Conservation (phyloP, 1,284 basidiomycete genomes). For the Pyrrhoderma noxium region DNA sequence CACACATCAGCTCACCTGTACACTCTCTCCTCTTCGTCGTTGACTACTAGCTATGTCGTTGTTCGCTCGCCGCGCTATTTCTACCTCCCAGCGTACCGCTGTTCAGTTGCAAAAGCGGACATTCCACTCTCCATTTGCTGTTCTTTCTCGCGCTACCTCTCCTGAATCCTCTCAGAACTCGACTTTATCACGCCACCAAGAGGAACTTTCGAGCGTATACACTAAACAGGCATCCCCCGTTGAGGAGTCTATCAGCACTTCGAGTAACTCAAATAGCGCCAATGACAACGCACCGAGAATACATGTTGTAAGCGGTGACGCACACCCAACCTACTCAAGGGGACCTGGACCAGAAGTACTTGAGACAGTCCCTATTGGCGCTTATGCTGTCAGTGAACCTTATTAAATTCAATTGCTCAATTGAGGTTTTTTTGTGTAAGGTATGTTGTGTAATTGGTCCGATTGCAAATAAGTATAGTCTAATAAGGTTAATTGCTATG, state of each 20-base stretch:
- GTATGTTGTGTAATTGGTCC: too few relatives aligned
- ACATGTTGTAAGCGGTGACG: slow-evolving; percentile 56
- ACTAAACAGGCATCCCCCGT: background rate
- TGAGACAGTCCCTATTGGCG: slow-evolving; percentile 60
- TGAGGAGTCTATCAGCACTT: background rate
- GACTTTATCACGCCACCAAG: background rate
- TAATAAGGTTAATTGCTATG: too few relatives aligned
- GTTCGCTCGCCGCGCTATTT: too few relatives aligned
- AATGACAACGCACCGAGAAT: slow-evolving; percentile 36
- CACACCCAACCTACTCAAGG: slow-evolving; percentile 40
- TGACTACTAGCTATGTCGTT: too few relatives aligned
- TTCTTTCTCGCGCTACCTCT: slow-evolving; percentile 4
- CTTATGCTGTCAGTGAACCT: slow-evolving; percentile 50
- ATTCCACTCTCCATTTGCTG: slow-evolving; percentile 11
- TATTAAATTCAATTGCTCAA: slow-evolving; percentile 2
- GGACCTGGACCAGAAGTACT: slow-evolving; percentile 26
- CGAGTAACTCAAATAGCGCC: background rate
- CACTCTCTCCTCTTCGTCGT: too few relatives aligned
- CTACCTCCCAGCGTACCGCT: too few relatives aligned
- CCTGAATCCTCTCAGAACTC: background rate
- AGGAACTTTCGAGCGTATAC: background rate
- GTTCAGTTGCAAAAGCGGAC: slow-evolving; percentile 1
- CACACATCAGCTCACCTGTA: too few relatives aligned
- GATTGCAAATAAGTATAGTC: too few relatives aligned
- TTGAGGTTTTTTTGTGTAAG: too few relatives aligned